Evolutionary conservation across 306 rosid genomes (phyloP), one percentile per base, ranked within the genome.

Genomic region (Vicia sativa): DNA sequence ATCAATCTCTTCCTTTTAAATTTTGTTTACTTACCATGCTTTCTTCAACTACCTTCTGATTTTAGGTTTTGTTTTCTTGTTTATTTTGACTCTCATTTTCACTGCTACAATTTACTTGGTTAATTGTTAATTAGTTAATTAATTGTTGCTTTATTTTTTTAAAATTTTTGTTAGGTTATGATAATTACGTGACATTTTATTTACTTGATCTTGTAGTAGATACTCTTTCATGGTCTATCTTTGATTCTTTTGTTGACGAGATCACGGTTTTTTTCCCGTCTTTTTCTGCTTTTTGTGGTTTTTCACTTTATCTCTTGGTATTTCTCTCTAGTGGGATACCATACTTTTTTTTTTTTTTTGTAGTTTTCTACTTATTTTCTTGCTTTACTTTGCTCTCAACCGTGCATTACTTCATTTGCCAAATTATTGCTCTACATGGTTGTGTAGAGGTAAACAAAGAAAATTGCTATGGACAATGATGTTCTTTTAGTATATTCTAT

Each of bases 211-310:
- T 57, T 60, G 28, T 35, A 62, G 44, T 15, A 50, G 38, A 19
- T 68, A 9, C 71, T 55, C 35, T 65, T 73, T 59, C 68, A 48
- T 42, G 50, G 44, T 45, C 46, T 65, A 53, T 41, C 52, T 68
- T 80, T 71, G 81, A 73, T 78, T 79, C 77, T 76, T 76, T 72
- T 82, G 79, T 83, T 81, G 90, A 79, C 90, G 72, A 82, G 71
- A 83, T 83, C 74, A 80, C 71, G 63, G 72, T 83, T 79, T 63
- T 54, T 82, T 82, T 87, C 87, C 34, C 9, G 88, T 80, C 93
- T 67, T 84, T 87, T 84, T 85, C 84, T 85, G 80, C 91, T 89
- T 85, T 89, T 74, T 64, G 61, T 31, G 46, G 29, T 9, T 87
- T 75, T 77, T 68, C 72, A 73, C 81, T 83, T 76, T 85, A 57